These are phyloP conservation scores for Pythium grandisporangium DNA, from an alignment of 352 stramenopile species.

Conservation along the genomic window DNA sequence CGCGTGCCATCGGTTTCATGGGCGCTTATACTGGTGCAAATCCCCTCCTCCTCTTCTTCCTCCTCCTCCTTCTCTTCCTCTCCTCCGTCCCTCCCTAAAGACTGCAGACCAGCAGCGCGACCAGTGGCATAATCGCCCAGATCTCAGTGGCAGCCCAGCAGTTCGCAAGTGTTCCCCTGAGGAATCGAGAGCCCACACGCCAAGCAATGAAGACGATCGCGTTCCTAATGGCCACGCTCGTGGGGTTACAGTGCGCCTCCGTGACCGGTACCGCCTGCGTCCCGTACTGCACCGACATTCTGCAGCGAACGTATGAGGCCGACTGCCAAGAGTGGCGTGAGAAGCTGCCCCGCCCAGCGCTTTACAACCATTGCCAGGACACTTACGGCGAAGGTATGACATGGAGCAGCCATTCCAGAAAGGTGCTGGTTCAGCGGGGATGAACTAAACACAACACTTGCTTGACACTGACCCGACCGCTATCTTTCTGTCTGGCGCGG, in stretches of 20 bases:
- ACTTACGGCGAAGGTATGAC: slow-evolving; percentile 5
- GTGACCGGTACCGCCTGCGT: background rate
- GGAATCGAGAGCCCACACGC: background rate
- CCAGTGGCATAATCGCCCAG: too few relatives aligned
- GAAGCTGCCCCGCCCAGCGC: slow-evolving; percentile 11
- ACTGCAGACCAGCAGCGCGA: background rate
- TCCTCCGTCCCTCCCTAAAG: background rate
- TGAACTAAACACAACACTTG: background rate
- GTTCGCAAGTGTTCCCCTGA: slow-evolving; percentile 1
- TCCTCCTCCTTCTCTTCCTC: background rate
- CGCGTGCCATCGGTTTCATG: too few relatives aligned
- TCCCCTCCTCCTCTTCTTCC: too few relatives aligned
- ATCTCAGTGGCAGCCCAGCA: too few relatives aligned
- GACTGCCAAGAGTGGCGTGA: slow-evolving; percentile 8
- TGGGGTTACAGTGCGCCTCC: background rate
- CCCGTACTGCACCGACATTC: slow-evolving; percentile 2
- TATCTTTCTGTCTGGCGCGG: slow-evolving; percentile 3
- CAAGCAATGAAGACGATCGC: slow-evolving; percentile 1
- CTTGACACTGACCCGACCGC: background rate
- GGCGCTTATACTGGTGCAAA: too few relatives aligned
- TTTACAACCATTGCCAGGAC: slow-evolving; percentile 16
- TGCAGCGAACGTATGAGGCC: slow-evolving; percentile 1
- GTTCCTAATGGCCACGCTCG: slow-evolving; percentile 3
- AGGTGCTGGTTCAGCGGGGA: too few relatives aligned
- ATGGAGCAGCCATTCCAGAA: too few relatives aligned